phyloP scores from a whole-genome alignment of 1,284 basidiomycete genomes.

The Vanrija sp. region DNA sequence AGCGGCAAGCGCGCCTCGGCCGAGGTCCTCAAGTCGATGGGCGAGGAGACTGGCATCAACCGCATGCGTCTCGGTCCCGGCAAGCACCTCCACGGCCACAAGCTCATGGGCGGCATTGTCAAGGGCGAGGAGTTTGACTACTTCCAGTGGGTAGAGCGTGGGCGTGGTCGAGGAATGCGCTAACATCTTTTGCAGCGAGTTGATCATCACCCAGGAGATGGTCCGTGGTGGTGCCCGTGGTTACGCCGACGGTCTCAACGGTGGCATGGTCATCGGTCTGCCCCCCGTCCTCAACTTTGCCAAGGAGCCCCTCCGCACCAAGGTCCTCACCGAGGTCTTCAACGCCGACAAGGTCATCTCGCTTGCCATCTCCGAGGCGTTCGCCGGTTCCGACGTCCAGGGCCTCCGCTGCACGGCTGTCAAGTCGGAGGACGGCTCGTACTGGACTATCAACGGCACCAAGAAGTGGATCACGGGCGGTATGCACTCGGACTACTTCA shows the following conservation, averaged over 20 bases:
- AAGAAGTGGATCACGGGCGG: slow-evolving; percentile 95
- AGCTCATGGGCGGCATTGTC: slow-evolving; percentile 74
- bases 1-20: slow-evolving; percentile 63
- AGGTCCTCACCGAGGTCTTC: slow-evolving; percentile 75
- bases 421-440: slow-evolving; percentile 73
- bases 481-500: slow-evolving; percentile 50
- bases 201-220: slow-evolving; percentile 85
- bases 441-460: slow-evolving; percentile 74
- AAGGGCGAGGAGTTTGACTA: slow-evolving; percentile 83
- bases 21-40: slow-evolving; percentile 45
- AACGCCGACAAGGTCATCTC: slow-evolving; percentile 63
- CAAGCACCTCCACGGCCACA: slow-evolving; percentile 73
- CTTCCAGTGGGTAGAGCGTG: slow-evolving; percentile 54
- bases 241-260: slow-evolving; percentile 49
- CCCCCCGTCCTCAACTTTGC: slow-evolving; percentile 58
- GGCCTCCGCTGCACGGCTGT: slow-evolving; percentile 76
- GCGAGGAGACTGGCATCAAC: slow-evolving; percentile 65
- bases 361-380: slow-evolving; percentile 82
- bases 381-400: slow-evolving; percentile 86
- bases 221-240: slow-evolving; percentile 72
- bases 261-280: slow-evolving; percentile 53
- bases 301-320: slow-evolving; percentile 55
- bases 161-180: neutral
- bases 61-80: slow-evolving; percentile 83
- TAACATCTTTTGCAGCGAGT: slow-evolving; percentile 50